Evolutionary conservation across 192 early-diverging fungal species (phyloP).

Genomic region (Backusella psychrophila): DNA sequence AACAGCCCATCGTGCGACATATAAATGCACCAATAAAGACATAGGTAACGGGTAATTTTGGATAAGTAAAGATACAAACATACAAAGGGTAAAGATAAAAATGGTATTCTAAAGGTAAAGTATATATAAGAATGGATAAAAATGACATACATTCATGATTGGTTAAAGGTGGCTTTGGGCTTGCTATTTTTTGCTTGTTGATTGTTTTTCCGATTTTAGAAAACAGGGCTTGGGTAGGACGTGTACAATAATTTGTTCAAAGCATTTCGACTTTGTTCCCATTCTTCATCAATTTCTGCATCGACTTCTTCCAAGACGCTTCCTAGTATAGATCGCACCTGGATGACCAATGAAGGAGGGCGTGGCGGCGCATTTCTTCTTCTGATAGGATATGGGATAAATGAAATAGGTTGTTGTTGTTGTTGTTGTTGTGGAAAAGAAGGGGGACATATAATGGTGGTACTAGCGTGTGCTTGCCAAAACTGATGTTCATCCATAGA

Average conservation of each 20-base stretch:
- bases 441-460: neutral
- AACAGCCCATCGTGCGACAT: neutral
- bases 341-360: neutral
- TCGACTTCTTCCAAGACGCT: slow-evolving; percentile 1
- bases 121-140: neutral
- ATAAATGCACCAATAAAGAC: neutral
- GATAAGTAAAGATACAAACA: neutral
- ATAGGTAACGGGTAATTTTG: neutral
- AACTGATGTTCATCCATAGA: slow-evolving; percentile 7
- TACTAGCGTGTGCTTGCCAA: slow-evolving; percentile 9
- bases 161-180: neutral
- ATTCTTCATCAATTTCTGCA: neutral
- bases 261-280: neutral
- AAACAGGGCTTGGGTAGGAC: neutral
- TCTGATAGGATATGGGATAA: neutral
- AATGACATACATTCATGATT: neutral
- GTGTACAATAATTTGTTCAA: neutral
- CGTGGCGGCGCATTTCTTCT: neutral
- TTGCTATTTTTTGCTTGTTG: neutral
- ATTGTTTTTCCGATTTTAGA: neutral
- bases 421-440: neutral
- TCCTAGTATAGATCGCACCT: neutral
- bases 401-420: neutral
- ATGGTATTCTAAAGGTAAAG: neutral
- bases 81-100: neutral